Evolutionary conservation across 805 yeast genomes (phyloP), one percentile per base, ranked within the genome.

Genomic region (Cyberlindnera mycetangii): DNA sequence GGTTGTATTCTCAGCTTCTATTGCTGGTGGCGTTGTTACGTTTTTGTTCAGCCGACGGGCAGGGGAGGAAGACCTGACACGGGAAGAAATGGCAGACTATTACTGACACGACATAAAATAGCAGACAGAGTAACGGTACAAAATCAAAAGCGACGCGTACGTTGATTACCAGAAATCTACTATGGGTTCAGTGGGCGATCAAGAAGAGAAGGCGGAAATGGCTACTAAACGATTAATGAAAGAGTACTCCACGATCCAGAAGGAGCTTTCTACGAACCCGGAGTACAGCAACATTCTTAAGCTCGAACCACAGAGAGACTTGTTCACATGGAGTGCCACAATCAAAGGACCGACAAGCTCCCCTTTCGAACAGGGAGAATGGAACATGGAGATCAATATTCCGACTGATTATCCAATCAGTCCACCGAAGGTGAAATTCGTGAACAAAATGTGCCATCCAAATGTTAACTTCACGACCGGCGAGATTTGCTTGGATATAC

Each of bases 401-500:
- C 75, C 79, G 0, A 16, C 42, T 0, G 63, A 64, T 15, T 84
- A 84, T 51, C 92, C 92, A 0, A 56, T 70, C 8, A 58, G 62
- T 7, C 87, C 90, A 0, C 92, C 90, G 3, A 48, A 44, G 11
- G 69, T 83, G 42, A 61, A 53, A 42, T 84, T 84, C 52, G 55
- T 39, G 43, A 62, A 51, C 38, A 59, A 47, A 25, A 70, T 57
- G 54, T 72, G 75, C 52, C 83, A 77, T 54, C 74, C 77, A 18
- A 77, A 77, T 53, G 69, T 77, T 4, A 67, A 71, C 47, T 71
- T 70, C 49, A 39, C 51, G 35, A 72, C 81, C 1, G 92, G 92
- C 1, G 87, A 81, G 50, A 81, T 85, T 7, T 85, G 92, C 61
- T 64, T 85, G 5, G 87, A 83, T 58, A 78, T 84, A 9, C 63